These are phyloP conservation scores for Castanopsis chinensis DNA, from an alignment of 306 rosid species.

Conservation along the genomic window DNA sequence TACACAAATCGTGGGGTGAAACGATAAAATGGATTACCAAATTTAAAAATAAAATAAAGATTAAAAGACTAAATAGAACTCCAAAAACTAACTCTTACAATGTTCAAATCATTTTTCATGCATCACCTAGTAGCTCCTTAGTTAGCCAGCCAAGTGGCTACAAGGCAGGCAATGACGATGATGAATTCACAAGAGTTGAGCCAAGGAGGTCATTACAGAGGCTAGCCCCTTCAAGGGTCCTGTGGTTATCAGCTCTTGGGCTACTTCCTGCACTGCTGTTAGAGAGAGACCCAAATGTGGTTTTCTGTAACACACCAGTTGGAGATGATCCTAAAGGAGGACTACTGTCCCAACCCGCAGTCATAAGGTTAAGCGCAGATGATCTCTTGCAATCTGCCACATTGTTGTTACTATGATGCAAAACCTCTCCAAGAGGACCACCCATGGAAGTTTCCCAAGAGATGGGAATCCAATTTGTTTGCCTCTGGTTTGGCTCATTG, in stretches of 20 bases:
- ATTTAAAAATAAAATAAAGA: not conserved
- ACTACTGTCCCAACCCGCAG: constrained; percentile 72
- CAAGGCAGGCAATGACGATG: constrained; percentile 44
- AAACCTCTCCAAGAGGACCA: constrained; percentile 92
- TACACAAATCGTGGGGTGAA: constrained; percentile 3
- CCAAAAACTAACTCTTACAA: not conserved
- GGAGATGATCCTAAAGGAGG: constrained; percentile 86
- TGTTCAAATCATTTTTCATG: constrained; percentile 10
- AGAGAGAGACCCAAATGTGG: constrained; percentile 70
- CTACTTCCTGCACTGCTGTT: constrained; percentile 95
- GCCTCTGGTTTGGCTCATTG: constrained; percentile 39
- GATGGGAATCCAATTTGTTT: constrained; percentile 77
- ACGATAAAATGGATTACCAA: not conserved
- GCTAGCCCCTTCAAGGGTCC: constrained; percentile 58
- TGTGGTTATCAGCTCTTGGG: constrained; percentile 70
- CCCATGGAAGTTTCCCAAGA: constrained; percentile 83
- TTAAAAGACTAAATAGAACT: constrained; percentile 10
- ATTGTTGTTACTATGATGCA: constrained; percentile 48
- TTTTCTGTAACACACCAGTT: constrained; percentile 77
- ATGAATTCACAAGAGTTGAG: constrained; percentile 36
- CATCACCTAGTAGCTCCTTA: not conserved
- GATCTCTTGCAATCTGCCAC: constrained; percentile 43
- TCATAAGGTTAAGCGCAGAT: constrained; percentile 75
- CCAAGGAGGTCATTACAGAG: constrained; percentile 65
- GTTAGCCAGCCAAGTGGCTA: not conserved